Conservation (phyloP, 164 flowering plant genomes). For the Macadamia integrifolia region DNA sequence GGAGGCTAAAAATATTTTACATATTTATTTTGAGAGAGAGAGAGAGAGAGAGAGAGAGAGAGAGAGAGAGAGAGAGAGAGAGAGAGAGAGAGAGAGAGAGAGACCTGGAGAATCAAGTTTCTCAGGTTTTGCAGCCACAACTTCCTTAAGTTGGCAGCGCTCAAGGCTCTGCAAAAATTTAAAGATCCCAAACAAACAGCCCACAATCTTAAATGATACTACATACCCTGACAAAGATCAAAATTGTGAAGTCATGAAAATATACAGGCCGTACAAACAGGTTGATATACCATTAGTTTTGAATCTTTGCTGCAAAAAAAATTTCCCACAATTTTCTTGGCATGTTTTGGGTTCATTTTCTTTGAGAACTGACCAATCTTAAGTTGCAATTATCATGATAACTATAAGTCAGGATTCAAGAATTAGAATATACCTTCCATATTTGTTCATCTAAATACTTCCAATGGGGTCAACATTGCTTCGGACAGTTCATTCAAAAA, state of each 20-base stretch:
- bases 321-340: no score
- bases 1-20: neutral
- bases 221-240: neutral
- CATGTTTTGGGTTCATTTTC: no score
- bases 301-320: no score
- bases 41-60: constrained; percentile 12
- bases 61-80: constrained; percentile 10
- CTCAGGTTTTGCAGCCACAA: constrained; percentile 63
- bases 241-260: no score
- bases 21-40: neutral
- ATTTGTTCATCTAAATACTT: constrained; percentile 79
- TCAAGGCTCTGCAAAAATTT: constrained; percentile 57
- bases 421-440: constrained; percentile 65
- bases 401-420: neutral
- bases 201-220: neutral
- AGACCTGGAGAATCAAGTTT: constrained; percentile 82
- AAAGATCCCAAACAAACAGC: neutral
- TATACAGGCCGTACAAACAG: no score
- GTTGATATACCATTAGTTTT: no score
- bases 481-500: constrained; percentile 89
- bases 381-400: neutral
- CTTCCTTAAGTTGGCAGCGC: constrained; percentile 36
- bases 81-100: neutral
- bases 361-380: no score
- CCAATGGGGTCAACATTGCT: constrained; percentile 88